Evolutionary conservation across 352 stramenopile genomes (phyloP).

Genomic region (Achlya hypogyna): DNA sequence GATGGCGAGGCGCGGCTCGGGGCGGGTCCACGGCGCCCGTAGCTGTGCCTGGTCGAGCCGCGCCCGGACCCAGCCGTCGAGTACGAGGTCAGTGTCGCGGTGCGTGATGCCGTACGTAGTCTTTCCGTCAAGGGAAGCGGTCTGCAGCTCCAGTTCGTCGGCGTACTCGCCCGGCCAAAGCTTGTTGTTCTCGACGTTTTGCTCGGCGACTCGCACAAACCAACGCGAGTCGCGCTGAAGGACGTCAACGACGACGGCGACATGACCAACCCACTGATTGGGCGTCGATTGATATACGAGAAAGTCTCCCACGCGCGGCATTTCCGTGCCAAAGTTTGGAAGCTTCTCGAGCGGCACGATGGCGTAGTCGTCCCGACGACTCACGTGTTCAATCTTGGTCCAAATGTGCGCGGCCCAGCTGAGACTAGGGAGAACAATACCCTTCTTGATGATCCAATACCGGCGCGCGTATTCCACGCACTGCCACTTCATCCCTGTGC

Average conservation of each 20-base stretch:
- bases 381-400: conserved; percentile 9
- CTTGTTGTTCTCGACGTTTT: conserved; percentile 18
- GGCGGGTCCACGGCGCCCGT: conserved; percentile 13
- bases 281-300: conserved; percentile 20
- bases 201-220: conserved; percentile 4
- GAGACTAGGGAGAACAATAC: conserved; percentile 14
- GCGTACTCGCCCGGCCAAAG: conserved; percentile 14
- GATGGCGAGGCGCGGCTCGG: neutral
- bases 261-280: conserved; percentile 18
- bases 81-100: conserved; percentile 9
- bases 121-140: neutral
- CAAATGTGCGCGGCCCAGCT: conserved; percentile 21
- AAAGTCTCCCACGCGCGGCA: conserved; percentile 12
- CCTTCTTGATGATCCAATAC: conserved; percentile 16
- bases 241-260: conserved; percentile 15
- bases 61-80: conserved; percentile 18
- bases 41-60: conserved; percentile 3
- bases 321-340: conserved; percentile 15
- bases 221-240: neutral
- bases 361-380: conserved; percentile 8
- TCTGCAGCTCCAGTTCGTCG: conserved; percentile 8
- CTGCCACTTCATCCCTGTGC: conserved; percentile 21
- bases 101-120: conserved; percentile 15
- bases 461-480: conserved; percentile 19
- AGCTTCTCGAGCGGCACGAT: conserved; percentile 18